Base-by-base conservation (phyloP, 2,329 filamentous ascomycete species). In the Furcasterigmium sp. region DNA sequence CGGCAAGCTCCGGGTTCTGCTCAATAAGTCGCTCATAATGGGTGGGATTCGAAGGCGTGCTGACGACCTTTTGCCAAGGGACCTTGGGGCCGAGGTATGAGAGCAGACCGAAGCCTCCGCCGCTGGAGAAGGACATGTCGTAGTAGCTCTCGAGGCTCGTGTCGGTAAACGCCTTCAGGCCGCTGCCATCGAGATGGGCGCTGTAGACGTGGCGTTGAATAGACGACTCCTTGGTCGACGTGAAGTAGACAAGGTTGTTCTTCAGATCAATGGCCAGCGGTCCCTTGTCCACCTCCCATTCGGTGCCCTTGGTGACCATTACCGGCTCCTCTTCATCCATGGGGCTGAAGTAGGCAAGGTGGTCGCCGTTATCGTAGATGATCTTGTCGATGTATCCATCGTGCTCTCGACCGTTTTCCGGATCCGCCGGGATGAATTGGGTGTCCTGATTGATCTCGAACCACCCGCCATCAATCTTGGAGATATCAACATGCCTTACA, bases 311-410 rank as follows among this genome's bases (percentile, higher is more conserved):
- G 0, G 93, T 98, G 32, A 98, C 79, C 72, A 95, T 80, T 37
- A 87, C 68, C 6, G 93, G 91, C n/a, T 86, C 71, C 0, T 85
- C 72, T 53, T 83, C 91, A 53, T 97, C 87, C 41, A 97, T 65
- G 3, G 93, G 91, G 0, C 85, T 84, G 59, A 96, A 98, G 66
- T 97, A 97, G 0, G 86, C 93, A 40, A 98, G 70, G 55, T 98
- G 93, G 53, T 97, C 88, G 53, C 87, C 88, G 43, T 90, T 84
- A 17, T 95, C 78, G 57, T 94, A 75, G 43, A 97, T 85, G 46
- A 97, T 72, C 0, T 86, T 90, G 62, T 98, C 93, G 48, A 98
- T 83, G 57, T 98, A 98, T 18, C 93, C 93, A 62, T 96, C 90
- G 5, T 91, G 65, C 2, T 78, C 72, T 18, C 91, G 82, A 13